A percentile compares a stretch with the other conserved stretches of the same genome.
phyloP scores from a whole-genome alignment of 208 protist species.

The Acanthamoeba royreba region DNA sequence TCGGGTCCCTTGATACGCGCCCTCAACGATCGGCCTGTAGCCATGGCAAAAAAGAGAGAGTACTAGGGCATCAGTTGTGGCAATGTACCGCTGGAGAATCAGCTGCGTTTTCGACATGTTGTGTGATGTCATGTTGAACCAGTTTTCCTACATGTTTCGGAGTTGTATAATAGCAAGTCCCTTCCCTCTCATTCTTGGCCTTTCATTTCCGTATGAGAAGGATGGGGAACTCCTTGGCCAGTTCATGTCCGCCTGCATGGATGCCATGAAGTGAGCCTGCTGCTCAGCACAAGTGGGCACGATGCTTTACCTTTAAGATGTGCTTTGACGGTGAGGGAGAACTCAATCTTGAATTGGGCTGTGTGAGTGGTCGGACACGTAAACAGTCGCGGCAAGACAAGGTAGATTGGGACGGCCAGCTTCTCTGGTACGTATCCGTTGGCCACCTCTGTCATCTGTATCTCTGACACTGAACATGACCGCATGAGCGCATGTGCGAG shows the following conservation, averaged over 20 bases:
- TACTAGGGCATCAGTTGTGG: too few species aligned
- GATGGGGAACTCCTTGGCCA: not conserved
- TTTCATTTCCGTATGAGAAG: not conserved
- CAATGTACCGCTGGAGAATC: too few species aligned
- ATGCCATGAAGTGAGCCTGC: not conserved
- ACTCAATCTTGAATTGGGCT: not conserved
- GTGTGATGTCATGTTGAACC: too few species aligned
- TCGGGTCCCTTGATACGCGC: too few species aligned
- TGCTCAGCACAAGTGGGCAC: not conserved
- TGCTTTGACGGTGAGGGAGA: not conserved
- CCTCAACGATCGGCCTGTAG: too few species aligned
- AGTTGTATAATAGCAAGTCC: too few species aligned
- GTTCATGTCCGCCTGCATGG: not conserved
- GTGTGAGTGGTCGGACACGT: not conserved
- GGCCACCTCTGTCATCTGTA: not conserved
- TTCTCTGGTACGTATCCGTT: not conserved
- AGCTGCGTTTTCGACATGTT: too few species aligned
- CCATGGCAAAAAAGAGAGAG: too few species aligned
- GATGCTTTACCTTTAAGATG: not conserved
- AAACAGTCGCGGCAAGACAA: not conserved
- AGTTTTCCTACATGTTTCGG: too few species aligned
- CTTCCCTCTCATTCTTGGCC: not conserved
- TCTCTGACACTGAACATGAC: not conserved
- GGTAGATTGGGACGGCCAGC: not conserved
- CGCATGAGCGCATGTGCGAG: not conserved